Evolutionary conservation across 139 green algal genomes (phyloP), one percentile per base, ranked within the genome.

Genomic region (Pleodorina starrii): DNA sequence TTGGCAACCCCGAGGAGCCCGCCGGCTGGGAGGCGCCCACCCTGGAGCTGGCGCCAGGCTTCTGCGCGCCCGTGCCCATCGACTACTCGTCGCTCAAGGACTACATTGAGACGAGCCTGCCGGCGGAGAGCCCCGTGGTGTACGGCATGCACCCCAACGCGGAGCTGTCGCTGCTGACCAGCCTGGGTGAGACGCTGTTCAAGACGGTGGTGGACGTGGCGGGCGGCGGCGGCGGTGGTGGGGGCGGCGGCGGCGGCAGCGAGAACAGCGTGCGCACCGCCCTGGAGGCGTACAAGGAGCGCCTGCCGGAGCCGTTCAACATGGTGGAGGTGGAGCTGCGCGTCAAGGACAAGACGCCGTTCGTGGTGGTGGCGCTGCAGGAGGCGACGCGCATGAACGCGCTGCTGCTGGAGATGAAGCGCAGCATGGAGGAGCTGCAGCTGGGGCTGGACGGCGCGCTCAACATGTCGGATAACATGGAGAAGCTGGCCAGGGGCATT

Each of bases 121-220:
- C 96, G 1, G 84, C 93, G 27, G 96, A 98, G 92, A 96, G 93
- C 32, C 96, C 96, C 32, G 93, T 97, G 11, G 84, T 98, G 84
- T 98, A 98, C 90, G 96, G 96, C 88, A 96, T 98, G 94, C 96
- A 98, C 92, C 78, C 95, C 79, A 98, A 98, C 84, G 96, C 96
- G 9, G 94, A 97, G 94, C 93, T 98, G 66, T 95, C 91, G 21
- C 93, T 98, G 90, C 91, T 97, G 50, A 98, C 95, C 29, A 93
- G 93, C 40, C 84, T 97, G 90, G 95, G 96, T 44, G 96, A 98
- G 92, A 97, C 94, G 42, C 90, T 98, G 88, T 98, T 98, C 93
- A 93, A 93, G 74, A 97, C 96, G n/a, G 91, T 98, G 36, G 91
- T 93, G 35, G 94, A 97, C 36, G 95, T 97, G 35, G 92, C 87